Evolutionary conservation across 495 filamentous ascomycete genomes (phyloP).

Genomic region (Penicillium desertorum): DNA sequence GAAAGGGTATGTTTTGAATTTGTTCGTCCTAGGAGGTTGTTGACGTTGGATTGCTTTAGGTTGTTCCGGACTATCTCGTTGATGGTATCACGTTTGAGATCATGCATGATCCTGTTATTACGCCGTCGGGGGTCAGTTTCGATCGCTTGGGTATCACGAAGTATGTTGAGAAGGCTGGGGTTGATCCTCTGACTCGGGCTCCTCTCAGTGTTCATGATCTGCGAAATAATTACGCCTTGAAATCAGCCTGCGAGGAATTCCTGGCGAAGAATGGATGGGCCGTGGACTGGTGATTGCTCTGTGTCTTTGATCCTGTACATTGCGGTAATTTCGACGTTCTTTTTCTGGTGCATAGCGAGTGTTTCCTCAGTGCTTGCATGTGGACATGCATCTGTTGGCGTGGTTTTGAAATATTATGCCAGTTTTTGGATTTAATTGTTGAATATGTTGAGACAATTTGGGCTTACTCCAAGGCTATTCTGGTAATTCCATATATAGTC

Average conservation of each 20-base stretch:
- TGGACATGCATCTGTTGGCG: conserved; percentile 17
- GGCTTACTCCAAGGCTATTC: not conserved
- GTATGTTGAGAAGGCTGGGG: conserved; percentile 70
- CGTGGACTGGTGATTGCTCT: conserved; percentile 71
- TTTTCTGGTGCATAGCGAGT: conserved; percentile 25
- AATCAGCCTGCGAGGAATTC: conserved; percentile 80
- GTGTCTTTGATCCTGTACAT: conserved; percentile 4
- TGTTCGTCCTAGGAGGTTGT: not conserved
- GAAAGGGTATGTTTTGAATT: conserved; percentile 50
- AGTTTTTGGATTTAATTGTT: not conserved
- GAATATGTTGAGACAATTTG: not conserved
- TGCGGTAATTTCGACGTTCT: not conserved
- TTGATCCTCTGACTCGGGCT: conserved; percentile 82
- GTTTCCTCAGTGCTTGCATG: conserved; percentile 14
- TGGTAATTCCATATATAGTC: not conserved
- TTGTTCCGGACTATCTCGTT: conserved; percentile 83
- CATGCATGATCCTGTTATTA: conserved; percentile 92
- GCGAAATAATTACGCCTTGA: conserved; percentile 79
- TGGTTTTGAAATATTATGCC: conserved; percentile 1
- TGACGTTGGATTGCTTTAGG: conserved; percentile 32
- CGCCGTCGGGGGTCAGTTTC: conserved; percentile 84
- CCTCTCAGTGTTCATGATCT: conserved; percentile 70
- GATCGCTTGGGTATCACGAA: conserved; percentile 85
- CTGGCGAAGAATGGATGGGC: conserved; percentile 89
- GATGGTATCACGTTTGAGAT: conserved; percentile 88